Conservation (phyloP, 1,284 basidiomycete genomes). For the Mycena sp. region DNA sequence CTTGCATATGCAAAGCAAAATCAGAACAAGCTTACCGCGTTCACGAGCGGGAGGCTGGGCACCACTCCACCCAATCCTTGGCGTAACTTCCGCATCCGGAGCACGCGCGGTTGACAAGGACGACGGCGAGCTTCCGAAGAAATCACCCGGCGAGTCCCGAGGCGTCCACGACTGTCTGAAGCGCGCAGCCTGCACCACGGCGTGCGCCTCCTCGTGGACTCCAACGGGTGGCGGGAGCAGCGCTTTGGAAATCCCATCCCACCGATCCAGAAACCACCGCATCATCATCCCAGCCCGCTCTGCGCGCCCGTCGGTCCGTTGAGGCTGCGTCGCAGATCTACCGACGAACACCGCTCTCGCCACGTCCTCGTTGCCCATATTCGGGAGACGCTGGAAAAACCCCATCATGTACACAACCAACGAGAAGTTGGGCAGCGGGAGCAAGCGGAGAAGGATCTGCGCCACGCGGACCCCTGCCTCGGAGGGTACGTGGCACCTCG, state of each 20-base stretch:
- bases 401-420: conserved; percentile 70
- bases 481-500: conserved; percentile 38
- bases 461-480: conserved; percentile 52
- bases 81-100: background rate
- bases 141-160: background rate
- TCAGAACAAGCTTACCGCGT: background rate
- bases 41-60: background rate
- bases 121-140: background rate
- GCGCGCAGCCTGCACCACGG: background rate
- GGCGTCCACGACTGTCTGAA: background rate
- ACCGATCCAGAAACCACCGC: conserved; percentile 46
- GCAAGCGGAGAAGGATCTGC: conserved; percentile 66
- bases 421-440: conserved; percentile 64
- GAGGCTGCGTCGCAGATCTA: conserved; percentile 14
- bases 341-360: conserved; percentile 45
- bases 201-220: background rate
- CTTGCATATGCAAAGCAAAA: background rate
- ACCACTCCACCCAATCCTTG: background rate
- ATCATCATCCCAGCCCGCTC: conserved; percentile 41
- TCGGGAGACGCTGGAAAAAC: conserved; percentile 59
- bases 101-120: background rate
- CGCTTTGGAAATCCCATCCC: conserved; percentile 43
- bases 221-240: conserved; percentile 34
- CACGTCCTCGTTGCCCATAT: conserved; percentile 43
- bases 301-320: conserved; percentile 40